Base-by-base conservation (phyloP, 1,284 basidiomycete genomes). In the Exobasidium cylindrosporum region DNA sequence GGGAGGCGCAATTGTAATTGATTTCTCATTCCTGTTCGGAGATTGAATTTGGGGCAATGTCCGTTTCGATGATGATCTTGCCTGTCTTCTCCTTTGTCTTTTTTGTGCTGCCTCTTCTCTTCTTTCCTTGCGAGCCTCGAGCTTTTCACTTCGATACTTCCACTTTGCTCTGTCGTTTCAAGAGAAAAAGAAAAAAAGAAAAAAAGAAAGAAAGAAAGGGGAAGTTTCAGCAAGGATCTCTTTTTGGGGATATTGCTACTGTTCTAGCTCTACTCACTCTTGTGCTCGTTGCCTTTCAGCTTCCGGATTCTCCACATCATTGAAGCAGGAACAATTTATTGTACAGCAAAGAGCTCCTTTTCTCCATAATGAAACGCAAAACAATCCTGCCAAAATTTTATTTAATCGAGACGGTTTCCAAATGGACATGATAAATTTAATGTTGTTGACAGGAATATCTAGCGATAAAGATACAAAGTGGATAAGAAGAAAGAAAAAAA, bases 241-340 rank as follows among this genome's bases (percentile, higher is more conserved):
- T 17, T 4, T 45, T 45, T 45, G 23, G n/a, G n/a, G n/a, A n/a
- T 45, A 3, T 23, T 45, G 17, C 10, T 17, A 17, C 3, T 3
- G 14, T 4, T 2, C n/a, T 10, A n/a, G 3, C 3, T 28, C 28
- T 53, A 53, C 55, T 55, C 50, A 60, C 58, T 21, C 47, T 3
- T 60, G 21, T 13, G 55, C 26, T 10, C 28, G 21, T n/a, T 21
- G 14, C 49, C 11, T 5, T 28, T 13, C 26, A 14, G 58, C 58
- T 35, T 60, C 58, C 21, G 58, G 35, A 26, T 5, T 14, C 26
- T 59, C 57, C 21, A 59, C 57, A 53, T 59, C 57, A 31, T 53
- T 59, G 49, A 46, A 59, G 26, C 57, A 59, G 2, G 35, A 50
- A 53, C 57, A 59, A 28, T 21, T 23, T 10, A 21, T 32, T 17